Base-by-base conservation (phyloP, 768 basidiomycete genomes). In the Pholiota conissans region DNA sequence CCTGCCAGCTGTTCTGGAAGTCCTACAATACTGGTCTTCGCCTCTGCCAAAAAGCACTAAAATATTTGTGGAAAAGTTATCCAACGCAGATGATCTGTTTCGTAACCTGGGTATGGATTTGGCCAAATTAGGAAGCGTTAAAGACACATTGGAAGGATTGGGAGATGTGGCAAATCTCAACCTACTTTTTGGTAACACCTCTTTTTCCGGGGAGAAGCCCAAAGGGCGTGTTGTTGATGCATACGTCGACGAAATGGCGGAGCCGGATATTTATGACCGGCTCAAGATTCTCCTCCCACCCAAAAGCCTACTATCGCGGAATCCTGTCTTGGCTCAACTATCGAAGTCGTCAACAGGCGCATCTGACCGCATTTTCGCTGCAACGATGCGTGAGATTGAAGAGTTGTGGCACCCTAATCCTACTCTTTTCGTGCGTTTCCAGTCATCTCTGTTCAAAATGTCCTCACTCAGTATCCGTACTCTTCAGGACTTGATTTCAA, bases 361-460 rank as follows among this genome's bases (percentile, higher is more conserved):
- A 29, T 24, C 48, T 3, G 29, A 45, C 3, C 22, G 16, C 14
- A 11, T 51, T 6, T 49, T 55, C 20, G 14, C 20, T 5, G 57
- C 47, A 22, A n/a, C 54, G 11, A 26, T 24, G 48, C 28, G 54
- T 24, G 65, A 66, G 30, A 52, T 66, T 9, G 54, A 50, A 30
- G 37, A 52, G 30, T 56, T 56, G n/a, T 66, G 65, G 63, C 56
- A 57, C n/a, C 63, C 65, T 8, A 66, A 66, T 37, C 56, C 65
- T 11, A 63, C 63, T 0, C 47, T 66, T 11, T 66, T 66, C 35
- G 65, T 66, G 37, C 40, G 61, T 58, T 16, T 14, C 22, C 28
- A 27, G 18, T n/a, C n/a, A 22, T 32, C 16, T 45, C 11, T 14
- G 47, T 6, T 55, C 29, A 9, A 7, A 7, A 5, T 55, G 18